Conservation (phyloP, 768 basidiomycete genomes). For the Boletus rubescentipes region DNA sequence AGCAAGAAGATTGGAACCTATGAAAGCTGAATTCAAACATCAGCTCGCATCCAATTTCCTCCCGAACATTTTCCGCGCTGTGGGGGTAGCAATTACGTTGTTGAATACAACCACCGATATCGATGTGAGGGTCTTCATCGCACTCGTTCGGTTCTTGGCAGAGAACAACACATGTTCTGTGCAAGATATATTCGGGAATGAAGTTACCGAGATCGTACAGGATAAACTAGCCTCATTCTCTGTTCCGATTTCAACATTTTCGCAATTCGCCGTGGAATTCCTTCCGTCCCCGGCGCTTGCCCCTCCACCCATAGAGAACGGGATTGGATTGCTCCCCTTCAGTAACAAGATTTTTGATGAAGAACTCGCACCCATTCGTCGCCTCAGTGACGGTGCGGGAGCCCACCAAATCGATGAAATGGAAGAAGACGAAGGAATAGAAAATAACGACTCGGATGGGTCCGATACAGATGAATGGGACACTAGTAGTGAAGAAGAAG, state of each 20-base stretch:
- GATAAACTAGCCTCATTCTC: conserved; percentile 21
- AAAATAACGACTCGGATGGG: conserved; percentile 10
- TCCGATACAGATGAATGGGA: conserved; percentile 24
- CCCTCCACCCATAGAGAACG: background rate
- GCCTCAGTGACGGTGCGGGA: conserved; percentile 2
- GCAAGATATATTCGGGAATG: conserved; percentile 30
- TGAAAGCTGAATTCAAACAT: conserved; percentile 30
- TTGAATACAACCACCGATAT: conserved; percentile 39
- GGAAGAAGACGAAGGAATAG: conserved; percentile 20
- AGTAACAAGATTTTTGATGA: conserved; percentile 42
- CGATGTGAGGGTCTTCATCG: conserved; percentile 52
- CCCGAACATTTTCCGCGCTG: conserved; percentile 35
- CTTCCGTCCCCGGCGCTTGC: conserved; percentile 7
- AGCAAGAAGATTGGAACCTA: conserved; percentile 31
- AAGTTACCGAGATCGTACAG: conserved; percentile 23
- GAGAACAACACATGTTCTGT: conserved; percentile 20
- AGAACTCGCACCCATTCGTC: conserved; percentile 36
- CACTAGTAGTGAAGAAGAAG: conserved; percentile 17
- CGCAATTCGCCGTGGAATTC: conserved; percentile 19
- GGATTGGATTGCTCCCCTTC: conserved; percentile 38
- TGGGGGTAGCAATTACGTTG: conserved; percentile 27
- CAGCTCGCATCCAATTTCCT: conserved; percentile 42
- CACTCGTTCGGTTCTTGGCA: conserved; percentile 41
- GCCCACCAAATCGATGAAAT: conserved; percentile 4
- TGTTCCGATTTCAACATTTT: conserved; percentile 20